These are phyloP conservation scores for Alternaria viburni DNA, from an alignment of 2,329 filamentous ascomycete genomes.

Conservation along the genomic window DNA sequence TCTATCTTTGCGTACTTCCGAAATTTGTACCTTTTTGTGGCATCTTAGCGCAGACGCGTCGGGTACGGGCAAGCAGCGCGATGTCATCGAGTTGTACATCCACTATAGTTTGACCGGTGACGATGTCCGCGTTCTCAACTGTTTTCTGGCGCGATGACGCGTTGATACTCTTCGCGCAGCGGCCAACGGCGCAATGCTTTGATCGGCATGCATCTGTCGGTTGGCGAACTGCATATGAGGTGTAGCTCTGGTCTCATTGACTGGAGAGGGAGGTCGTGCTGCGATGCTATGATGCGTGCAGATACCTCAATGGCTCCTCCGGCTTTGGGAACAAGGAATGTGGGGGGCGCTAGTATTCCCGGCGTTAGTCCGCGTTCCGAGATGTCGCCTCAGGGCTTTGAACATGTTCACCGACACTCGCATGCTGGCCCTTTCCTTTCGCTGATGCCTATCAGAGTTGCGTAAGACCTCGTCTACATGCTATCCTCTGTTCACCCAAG, in stretches of 20 bases:
- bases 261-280: not conserved
- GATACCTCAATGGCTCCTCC: not conserved
- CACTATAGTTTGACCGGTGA: not conserved
- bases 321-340: not conserved
- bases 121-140: not conserved
- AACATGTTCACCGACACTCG: slow-evolving; percentile 10
- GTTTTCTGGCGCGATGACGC: not conserved
- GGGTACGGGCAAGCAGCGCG: not conserved
- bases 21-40: not conserved
- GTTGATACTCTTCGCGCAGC: not conserved
- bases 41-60: not conserved
- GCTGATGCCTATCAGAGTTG: slow-evolving; percentile 12
- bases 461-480: slow-evolving; percentile 18
- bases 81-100: not conserved
- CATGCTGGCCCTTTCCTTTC: not conserved
- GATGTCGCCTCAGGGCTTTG: not conserved
- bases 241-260: not conserved
- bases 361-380: not conserved
- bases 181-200: not conserved
- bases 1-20: not conserved
- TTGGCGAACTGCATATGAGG: not conserved
- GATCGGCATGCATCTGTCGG: not conserved
- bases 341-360: slow-evolving; percentile 8
- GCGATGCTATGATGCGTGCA: not conserved
- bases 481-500: slow-evolving; percentile 10